Conservation (phyloP, 129 eudicot species). For the Daucus carota region DH1_v3.0 NC_030388.2:32534501-32535000, state of each 20-base stretch:
- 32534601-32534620: conserved; percentile 29
- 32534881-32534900: background rate
- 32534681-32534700: conserved; percentile 41
- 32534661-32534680: conserved; percentile 28
- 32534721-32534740: conserved; percentile 63
- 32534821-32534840: background rate
- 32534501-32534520: conserved; percentile 27
- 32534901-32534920: background rate
- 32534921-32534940: background rate
- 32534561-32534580: background rate
- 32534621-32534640: conserved; percentile 28
- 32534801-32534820: background rate
- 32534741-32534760: conserved; percentile 47
- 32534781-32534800: background rate
- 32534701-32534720: conserved; percentile 33
- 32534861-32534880: background rate
- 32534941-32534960: background rate
- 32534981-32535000: conserved; percentile 76
- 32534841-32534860: background rate
- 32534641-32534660: conserved; percentile 41
- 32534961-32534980: background rate
- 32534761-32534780: background rate
- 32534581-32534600: background rate
- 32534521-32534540: conserved; percentile 18
- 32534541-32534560: background rate